phyloP scores from a whole-genome alignment of 805 yeast genomes.

The Ogataea corticis region DNA sequence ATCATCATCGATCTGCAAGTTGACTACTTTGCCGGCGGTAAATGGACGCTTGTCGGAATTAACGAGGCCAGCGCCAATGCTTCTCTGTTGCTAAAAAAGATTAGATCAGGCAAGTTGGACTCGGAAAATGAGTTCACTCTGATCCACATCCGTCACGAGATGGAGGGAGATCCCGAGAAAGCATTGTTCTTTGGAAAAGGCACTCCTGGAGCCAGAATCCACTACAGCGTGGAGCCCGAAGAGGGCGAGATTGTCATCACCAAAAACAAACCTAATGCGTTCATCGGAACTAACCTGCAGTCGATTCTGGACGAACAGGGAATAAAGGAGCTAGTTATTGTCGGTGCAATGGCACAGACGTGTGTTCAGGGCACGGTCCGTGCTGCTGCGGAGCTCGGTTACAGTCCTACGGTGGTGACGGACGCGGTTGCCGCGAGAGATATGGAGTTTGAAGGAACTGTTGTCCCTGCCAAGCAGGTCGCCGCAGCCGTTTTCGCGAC shows the following conservation, averaged over 20 bases:
- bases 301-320: slow-evolving; percentile 1
- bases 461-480: slow-evolving; percentile 7
- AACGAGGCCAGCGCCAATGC: slow-evolving; percentile 7
- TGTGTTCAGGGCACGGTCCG: slow-evolving; percentile 11
- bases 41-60: slow-evolving; percentile 4
- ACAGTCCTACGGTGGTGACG: slow-evolving; percentile 3
- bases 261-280: slow-evolving; percentile 8
- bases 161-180: not conserved
- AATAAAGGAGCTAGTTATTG: slow-evolving; percentile 3
- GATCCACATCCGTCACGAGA: slow-evolving; percentile 9
- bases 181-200: slow-evolving; percentile 4
- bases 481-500: slow-evolving; percentile 8
- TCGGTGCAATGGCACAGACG: slow-evolving; percentile 11
- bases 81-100: slow-evolving; percentile 3
- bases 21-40: slow-evolving; percentile 10
- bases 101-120: not conserved
- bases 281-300: slow-evolving; percentile 5
- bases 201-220: slow-evolving; percentile 6
- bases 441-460: slow-evolving; percentile 6
- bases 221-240: slow-evolving; percentile 3
- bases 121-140: slow-evolving; percentile 1
- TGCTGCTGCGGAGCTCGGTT: slow-evolving; percentile 8
- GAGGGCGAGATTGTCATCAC: slow-evolving; percentile 6
- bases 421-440: slow-evolving; percentile 11
- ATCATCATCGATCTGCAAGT: slow-evolving; percentile 8